Base-by-base conservation (phyloP, 2,329 filamentous ascomycete species). In the Ambrosiella beaveri region DNA sequence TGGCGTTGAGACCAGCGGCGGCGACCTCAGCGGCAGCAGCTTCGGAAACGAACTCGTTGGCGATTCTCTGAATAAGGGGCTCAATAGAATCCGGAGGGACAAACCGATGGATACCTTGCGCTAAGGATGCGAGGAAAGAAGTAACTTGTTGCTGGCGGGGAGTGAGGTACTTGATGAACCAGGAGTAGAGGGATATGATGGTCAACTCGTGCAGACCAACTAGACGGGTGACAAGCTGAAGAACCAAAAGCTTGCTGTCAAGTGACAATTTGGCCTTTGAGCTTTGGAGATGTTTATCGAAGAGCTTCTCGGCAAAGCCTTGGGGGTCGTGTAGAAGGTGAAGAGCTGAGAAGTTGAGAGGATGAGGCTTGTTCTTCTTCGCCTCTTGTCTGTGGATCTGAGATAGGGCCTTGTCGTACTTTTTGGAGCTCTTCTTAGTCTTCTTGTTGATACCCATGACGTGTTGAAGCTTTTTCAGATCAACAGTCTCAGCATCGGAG, bases 31-130 rank as follows among this genome's bases (percentile, higher is more conserved):
- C 79, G 0, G 93, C 90, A 0, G 90, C 83, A 1, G 88, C 93
- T 71, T 98, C 93, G 0, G 89, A 95, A 1, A 98, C 91, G 66
- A 98, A 98, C 68, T 98, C 93, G 66, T 97, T 96, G 38, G 93
- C 91, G 65, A 98, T 97, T 73, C 96, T 97, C 68, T 88, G 84
- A 1, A 98, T 75, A 3, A 97, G 73, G 0, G 93, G 91, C 68
- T 97, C 90, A 9, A 98, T 75, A 0, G 84, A 86, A 74, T 98
- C 93, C 0, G 91, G 91, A 0, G 93, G 93, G 0, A 98, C 90
- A 41, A 95, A 77, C 62, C 84, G 86, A 68, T 98, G 93, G 7
- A 88, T 89, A 2, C 87, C 86, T 72, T 97, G 93, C 0, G 93
- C 93, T 58, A 97, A 77, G 9, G 85, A 95, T 11, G 93, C 93